Conservation (phyloP, 2,329 filamentous ascomycete species). For the Colletotrichum melonis region DNA sequence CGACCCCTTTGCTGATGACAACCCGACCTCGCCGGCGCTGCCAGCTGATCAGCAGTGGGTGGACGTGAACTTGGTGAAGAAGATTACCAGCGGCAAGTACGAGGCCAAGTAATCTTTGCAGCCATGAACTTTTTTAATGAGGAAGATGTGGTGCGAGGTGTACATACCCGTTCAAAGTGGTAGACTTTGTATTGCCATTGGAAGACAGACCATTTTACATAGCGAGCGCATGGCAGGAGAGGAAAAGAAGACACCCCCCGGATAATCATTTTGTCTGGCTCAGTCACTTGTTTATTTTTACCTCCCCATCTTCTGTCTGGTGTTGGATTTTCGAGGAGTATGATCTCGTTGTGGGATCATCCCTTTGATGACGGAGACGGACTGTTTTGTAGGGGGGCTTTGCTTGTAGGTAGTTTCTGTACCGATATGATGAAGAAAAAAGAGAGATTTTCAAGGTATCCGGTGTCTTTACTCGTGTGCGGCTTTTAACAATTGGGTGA, state of each 20-base stretch:
- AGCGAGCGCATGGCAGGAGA: constrained; percentile 31
- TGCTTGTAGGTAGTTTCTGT: constrained; percentile 26
- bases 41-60: constrained; percentile 65
- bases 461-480: neutral
- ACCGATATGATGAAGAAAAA: constrained; percentile 25
- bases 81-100: constrained; percentile 81
- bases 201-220: constrained; percentile 28
- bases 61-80: constrained; percentile 73
- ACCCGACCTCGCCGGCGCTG: constrained; percentile 36
- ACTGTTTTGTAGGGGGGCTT: neutral
- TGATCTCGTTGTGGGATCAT: neutral
- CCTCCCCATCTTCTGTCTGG: neutral
- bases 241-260: neutral
- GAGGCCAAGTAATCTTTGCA: constrained; percentile 59
- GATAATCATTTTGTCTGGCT: constrained; percentile 10
- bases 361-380: neutral
- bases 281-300: constrained; percentile 1
- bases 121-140: neutral
- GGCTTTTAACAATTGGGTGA: neutral
- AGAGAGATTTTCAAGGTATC: neutral
- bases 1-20: constrained; percentile 76
- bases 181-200: constrained; percentile 29
- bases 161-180: constrained; percentile 26
- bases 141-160: constrained; percentile 10
- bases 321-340: constrained; percentile 7